phyloP scores from a whole-genome alignment of 2,329 filamentous ascomycete genomes.

The Coniochaeta hoffmannii region DNA sequence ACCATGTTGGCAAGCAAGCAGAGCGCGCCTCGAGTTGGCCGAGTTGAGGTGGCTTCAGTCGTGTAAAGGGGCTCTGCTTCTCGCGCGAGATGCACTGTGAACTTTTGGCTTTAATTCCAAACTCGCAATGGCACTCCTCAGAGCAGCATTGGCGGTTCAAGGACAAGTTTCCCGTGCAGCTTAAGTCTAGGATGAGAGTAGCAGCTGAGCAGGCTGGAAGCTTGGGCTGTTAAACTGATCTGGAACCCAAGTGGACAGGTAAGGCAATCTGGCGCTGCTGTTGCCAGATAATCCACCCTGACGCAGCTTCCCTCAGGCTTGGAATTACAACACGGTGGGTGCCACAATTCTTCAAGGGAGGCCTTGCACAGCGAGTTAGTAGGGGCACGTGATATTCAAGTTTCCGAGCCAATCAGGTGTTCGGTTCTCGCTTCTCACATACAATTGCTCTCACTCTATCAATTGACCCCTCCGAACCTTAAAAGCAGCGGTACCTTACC shows the following conservation, averaged over 20 bases:
- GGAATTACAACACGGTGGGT: neutral
- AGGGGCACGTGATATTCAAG: constrained; percentile 7
- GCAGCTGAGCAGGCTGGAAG: neutral
- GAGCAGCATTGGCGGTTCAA: neutral
- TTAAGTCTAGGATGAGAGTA: neutral
- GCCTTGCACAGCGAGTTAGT: neutral
- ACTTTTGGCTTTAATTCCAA: neutral
- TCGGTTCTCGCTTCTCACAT: neutral
- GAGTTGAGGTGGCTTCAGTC: neutral
- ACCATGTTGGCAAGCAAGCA: constrained; percentile 61
- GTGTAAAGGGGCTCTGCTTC: neutral
- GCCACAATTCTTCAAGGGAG: neutral
- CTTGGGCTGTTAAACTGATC: too few species aligned
- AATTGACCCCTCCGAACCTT: neutral
- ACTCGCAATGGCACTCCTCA: neutral
- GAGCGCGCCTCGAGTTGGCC: constrained; percentile 12
- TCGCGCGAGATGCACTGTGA: neutral
- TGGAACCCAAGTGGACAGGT: too few species aligned
- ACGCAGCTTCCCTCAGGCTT: neutral
- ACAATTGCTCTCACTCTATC: neutral
- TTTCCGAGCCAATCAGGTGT: constrained; percentile 4
- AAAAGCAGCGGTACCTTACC: too few species aligned
- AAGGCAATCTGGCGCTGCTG: neutral
- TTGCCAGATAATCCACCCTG: constrained; percentile 3
- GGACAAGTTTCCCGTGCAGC: neutral